Conservation (phyloP, 1,139 yeast genomes). For the Ogataea hybrid region DNA sequence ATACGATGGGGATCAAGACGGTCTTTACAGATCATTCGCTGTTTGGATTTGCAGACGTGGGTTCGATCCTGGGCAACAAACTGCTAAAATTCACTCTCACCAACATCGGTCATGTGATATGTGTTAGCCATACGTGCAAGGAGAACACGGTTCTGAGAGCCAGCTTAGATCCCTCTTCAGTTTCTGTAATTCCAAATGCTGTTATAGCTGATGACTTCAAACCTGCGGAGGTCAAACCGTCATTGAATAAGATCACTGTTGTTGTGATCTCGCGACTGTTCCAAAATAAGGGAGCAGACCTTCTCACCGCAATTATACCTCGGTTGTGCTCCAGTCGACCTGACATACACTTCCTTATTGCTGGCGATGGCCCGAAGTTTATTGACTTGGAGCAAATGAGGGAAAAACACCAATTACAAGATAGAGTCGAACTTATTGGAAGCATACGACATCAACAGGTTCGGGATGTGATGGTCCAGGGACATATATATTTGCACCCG, state of each 20-base stretch:
- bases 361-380: slow-evolving; percentile 97
- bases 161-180: slow-evolving; percentile 69
- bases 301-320: slow-evolving; percentile 84
- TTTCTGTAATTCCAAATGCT: slow-evolving; percentile 95
- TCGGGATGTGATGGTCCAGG: slow-evolving; percentile 87
- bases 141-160: slow-evolving; percentile 94
- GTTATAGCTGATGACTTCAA: slow-evolving; percentile 79
- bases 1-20: slow-evolving; percentile 89
- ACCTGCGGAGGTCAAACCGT: slow-evolving; percentile 44
- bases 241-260: slow-evolving; percentile 56
- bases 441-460: slow-evolving; percentile 91
- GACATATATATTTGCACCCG: slow-evolving; percentile 92
- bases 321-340: slow-evolving; percentile 65
- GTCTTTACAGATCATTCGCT: slow-evolving; percentile 95
- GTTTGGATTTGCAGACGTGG: slow-evolving; percentile 89
- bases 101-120: slow-evolving; percentile 88
- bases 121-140: slow-evolving; percentile 95
- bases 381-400: slow-evolving; percentile 96
- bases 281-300: slow-evolving; percentile 96
- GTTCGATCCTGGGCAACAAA: slow-evolving; percentile 84
- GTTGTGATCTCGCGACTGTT: slow-evolving; percentile 89
- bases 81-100: slow-evolving; percentile 77
- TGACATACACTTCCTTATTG: slow-evolving; percentile 75
- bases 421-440: slow-evolving; percentile 82
- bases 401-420: slow-evolving; percentile 81